phyloP scores from a whole-genome alignment of 495 filamentous ascomycete species.

The Halenospora varia region DNA sequence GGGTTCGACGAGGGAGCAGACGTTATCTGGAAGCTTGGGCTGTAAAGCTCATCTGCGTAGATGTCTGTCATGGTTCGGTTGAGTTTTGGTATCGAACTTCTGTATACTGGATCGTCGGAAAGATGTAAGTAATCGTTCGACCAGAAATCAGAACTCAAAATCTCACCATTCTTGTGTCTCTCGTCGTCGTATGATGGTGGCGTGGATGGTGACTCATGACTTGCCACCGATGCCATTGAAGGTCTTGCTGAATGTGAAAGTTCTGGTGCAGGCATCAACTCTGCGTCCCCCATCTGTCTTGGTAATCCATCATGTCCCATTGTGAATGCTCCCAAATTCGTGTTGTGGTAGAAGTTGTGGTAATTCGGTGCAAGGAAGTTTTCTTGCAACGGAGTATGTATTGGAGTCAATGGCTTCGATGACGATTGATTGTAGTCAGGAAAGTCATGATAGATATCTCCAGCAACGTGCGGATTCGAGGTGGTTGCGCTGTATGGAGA shows the following conservation, averaged over 20 bases:
- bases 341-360: conserved; percentile 16
- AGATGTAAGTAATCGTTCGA: conserved; percentile 58
- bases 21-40: conserved; percentile 55
- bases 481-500: conserved; percentile 51
- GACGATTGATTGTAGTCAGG: conserved; percentile 15
- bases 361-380: conserved; percentile 23
- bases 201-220: conserved; percentile 47
- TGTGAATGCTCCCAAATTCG: conserved; percentile 5
- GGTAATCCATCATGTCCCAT: conserved; percentile 20
- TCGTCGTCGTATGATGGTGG: conserved; percentile 43
- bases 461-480: conserved; percentile 45
- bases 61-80: conserved; percentile 82
- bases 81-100: conserved; percentile 68
- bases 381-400: conserved; percentile 26
- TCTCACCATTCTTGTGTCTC: conserved; percentile 31
- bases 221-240: conserved; percentile 42
- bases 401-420: conserved; percentile 26
- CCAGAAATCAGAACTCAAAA: conserved; percentile 42
- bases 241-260: conserved; percentile 18
- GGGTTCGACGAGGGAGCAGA: conserved; percentile 43
- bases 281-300: conserved; percentile 17
- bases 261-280: conserved; percentile 26
- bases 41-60: conserved; percentile 82
- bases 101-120: conserved; percentile 39
- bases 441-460: conserved; percentile 27